Evolutionary conservation across 108 stramenopile genomes (phyloP), one percentile per base, ranked within the genome.

Genomic region (Cyclotella cryptica): DNA sequence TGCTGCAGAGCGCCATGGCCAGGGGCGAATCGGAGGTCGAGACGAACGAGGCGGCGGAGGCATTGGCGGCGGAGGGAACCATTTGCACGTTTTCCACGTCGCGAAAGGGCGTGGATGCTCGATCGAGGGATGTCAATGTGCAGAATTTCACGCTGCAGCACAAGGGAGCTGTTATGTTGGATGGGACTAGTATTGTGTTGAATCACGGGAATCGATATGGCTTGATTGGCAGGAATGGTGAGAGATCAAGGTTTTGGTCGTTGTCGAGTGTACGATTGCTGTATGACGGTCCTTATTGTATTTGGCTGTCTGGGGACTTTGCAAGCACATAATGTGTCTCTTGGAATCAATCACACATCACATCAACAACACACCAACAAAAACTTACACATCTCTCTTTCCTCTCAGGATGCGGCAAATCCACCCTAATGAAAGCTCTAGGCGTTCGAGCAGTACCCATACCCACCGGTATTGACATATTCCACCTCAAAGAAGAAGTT

Each of bases 151-250:
- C 98, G 11, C 61, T 99, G 66, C 92, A 92, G 72, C 97, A 98
- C 71, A 91, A 90, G 84, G 97, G 98, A 10, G 85, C 77, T 41
- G 90, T 96, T 26, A 86, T 99, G 75, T 71, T 99, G 67, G 96
- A 98, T 77, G 98, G 96, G 72, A 91, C 97, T 15, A 89, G 90
- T 47, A 82, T 99, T 49, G 88, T 93, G 18, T 75, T 99, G 46
- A 98, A 99, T 92, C 98, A 97, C 74, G 99, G 99, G 19, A 97
- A 98, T 77, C 84, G 97, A 18, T 99, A 99, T 70, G 94, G 87
- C 7, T 64, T 95, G 61, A 85, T 95, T 63, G 92, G 94, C n/a
- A 57, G 90, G 35, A 93, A 93, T 74, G 94, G 94, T 74, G 71
- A 72, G 42, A n/a, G 18, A 10, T 24, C n/a, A 26, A 21, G 55